Percentiles rank a stretch among this genome's conserved stretches.
These are phyloP conservation scores for Nakaseomyces nivariensis DNA, from an alignment of 1,139 yeast species.

Conservation along the genomic window DNA sequence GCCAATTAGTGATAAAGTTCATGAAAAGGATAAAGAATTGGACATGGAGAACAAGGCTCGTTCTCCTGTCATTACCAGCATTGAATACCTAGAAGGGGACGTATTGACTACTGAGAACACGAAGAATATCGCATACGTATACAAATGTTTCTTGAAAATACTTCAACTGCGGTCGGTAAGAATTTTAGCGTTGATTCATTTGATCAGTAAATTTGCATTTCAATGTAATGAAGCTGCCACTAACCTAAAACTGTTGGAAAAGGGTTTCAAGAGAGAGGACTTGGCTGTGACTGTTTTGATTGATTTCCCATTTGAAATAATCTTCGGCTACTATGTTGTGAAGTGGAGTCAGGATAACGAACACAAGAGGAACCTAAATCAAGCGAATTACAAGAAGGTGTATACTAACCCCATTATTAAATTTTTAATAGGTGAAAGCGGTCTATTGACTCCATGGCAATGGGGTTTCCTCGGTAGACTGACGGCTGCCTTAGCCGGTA, in stretches of 20 bases:
- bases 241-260: conserved; percentile 80
- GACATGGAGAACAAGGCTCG: conserved; percentile 13
- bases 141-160: conserved; percentile 67
- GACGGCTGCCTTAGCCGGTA: conserved; percentile 66
- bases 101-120: conserved; percentile 22
- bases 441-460: conserved; percentile 76
- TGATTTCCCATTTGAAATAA: conserved; percentile 91
- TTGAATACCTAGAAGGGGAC: conserved; percentile 17
- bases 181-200: conserved; percentile 60
- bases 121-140: conserved; percentile 39
- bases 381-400: conserved; percentile 1
- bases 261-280: conserved; percentile 89
- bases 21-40: conserved; percentile 28
- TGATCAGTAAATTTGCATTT: conserved; percentile 81
- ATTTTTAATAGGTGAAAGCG: conserved; percentile 23
- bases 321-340: conserved; percentile 93
- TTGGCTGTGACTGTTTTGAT: conserved; percentile 84
- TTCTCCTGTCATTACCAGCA: not conserved
- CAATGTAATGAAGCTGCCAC: conserved; percentile 96
- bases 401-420: conserved; percentile 14
- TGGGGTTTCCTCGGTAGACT: conserved; percentile 82
- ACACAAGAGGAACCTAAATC: not conserved
- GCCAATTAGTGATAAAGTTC: conserved; percentile 30
- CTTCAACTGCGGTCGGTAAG: conserved; percentile 69
- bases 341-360: conserved; percentile 55